phyloP scores from a whole-genome alignment of 345 rosid genomes.

The Linum lewisii region DNA sequence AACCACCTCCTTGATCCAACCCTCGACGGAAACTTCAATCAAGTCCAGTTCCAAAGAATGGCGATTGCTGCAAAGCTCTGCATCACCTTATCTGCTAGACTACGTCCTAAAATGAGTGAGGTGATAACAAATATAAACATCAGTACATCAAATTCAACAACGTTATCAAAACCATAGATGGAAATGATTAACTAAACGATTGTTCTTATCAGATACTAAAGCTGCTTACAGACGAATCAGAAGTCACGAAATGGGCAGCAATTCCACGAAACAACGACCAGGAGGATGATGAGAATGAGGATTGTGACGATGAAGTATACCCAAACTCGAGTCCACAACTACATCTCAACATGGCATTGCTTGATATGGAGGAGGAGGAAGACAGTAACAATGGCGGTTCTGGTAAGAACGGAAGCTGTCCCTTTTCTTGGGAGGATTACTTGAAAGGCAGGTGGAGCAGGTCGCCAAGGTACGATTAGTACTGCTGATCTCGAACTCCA shows the following conservation, averaged over 20 bases:
- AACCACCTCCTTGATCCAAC: constrained; percentile 55
- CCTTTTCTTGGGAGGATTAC: constrained; percentile 43
- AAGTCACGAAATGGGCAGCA: constrained; percentile 23
- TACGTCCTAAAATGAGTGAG: constrained; percentile 73
- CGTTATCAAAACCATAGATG: too few relatives aligned
- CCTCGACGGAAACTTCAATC: constrained; percentile 38
- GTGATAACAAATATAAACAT: too few relatives aligned
- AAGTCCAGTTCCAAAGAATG: constrained; percentile 57
- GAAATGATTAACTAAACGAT: too few relatives aligned
- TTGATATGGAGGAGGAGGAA: constrained; percentile 61
- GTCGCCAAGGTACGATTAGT: too few relatives aligned
- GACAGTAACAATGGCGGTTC: constrained; percentile 44
- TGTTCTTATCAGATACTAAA: constrained; percentile 44
- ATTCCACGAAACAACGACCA: constrained; percentile 7
- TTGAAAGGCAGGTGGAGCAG: constrained; percentile 50
- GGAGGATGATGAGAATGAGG: constrained; percentile 29
- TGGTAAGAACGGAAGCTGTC: constrained; percentile 43
- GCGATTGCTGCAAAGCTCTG: constrained; percentile 69
- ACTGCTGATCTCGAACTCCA: too few relatives aligned
- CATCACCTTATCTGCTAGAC: constrained; percentile 53
- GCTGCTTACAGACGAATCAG: constrained; percentile 46
- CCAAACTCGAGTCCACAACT: constrained; percentile 49
- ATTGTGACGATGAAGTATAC: constrained; percentile 80
- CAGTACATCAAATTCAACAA: too few relatives aligned
- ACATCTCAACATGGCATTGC: constrained; percentile 61